A percentile compares a stretch with the other conserved stretches of the same genome.
These are phyloP conservation scores for Marsdenia floribunda DNA, from an alignment of 257 asterid species.

Conservation along the genomic window DNA sequence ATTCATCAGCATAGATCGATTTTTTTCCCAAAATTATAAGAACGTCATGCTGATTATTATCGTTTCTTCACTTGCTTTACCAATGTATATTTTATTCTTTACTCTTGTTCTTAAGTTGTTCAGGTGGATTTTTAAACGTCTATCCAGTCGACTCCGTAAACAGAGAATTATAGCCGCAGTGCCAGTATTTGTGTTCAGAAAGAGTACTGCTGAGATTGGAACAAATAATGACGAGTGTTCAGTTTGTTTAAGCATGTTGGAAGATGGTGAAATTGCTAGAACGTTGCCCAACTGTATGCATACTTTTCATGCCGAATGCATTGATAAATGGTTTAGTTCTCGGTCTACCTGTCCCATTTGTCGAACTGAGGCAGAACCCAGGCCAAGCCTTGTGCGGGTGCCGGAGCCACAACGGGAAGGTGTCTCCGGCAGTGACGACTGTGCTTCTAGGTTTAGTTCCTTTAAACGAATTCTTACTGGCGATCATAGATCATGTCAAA, in stretches of 20 bases:
- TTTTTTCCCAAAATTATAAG: no score
- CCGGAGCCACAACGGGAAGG: constrained; percentile 54
- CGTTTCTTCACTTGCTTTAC: no score
- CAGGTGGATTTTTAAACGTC: no score
- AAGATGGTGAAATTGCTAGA: constrained; percentile 60
- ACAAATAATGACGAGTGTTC: constrained; percentile 76
- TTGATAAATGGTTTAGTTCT: constrained; percentile 62
- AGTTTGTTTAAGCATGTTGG: constrained; percentile 52
- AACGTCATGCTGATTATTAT: no score
- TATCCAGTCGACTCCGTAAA: no score
- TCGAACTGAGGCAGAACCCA: constrained; percentile 61
- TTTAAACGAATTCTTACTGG: constrained; percentile 58
- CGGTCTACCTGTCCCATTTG: constrained; percentile 79
- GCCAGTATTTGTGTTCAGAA: constrained; percentile 42
- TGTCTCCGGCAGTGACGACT: constrained; percentile 1
- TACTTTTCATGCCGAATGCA: constrained; percentile 64
- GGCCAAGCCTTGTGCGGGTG: constrained; percentile 14
- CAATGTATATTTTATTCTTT: no score
- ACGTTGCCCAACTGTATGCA: constrained; percentile 72
- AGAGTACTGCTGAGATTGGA: neutral
- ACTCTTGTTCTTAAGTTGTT: no score
- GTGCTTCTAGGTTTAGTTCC: constrained; percentile 36
- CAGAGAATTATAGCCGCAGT: constrained; percentile 46
- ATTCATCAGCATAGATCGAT: no score
- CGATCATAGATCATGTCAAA: constrained; percentile 52